Base-by-base conservation (phyloP, 345 rosid species). In the Salix brachista region DNA sequence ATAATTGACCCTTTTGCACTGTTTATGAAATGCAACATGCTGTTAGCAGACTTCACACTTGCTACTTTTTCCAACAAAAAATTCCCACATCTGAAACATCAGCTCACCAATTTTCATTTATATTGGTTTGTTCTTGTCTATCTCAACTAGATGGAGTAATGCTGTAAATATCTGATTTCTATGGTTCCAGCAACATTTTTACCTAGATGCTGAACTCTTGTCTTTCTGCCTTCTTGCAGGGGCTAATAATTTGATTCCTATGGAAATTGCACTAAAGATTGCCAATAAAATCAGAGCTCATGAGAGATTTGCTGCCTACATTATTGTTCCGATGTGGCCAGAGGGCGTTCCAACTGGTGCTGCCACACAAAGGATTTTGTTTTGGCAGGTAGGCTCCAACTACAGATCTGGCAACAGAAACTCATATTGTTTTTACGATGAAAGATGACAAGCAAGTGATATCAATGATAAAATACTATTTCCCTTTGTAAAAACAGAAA, bases 241-340 rank as follows among this genome's bases (percentile, higher is more conserved):
- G 79, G 99, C 98, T 50, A 89, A 93, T 77, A 95, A 95, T 78
- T 85, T 95, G 75, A 95, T 95, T 80, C 98, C 98, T 23, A 93
- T 91, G 99, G 97, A 95, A 88, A 95, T 93, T 79, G 97, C 99
- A 52, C 86, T 93, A 25, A 95, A 93, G 88, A 95, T 95, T 41
- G 93, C 96, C 7, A 85, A 89, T 6, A 95, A 95, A 87, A 95
- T 95, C 71, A 90, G 87, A 83, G 98, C 97, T 69, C 78, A 86
- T 69, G 94, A 95, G 87, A 89, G 98, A 70, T 95, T 95, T 88
- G 97, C 97, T 82, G 97, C 89, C 23, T 95, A 93, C 81, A 90
- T 95, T 62, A 93, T 93, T 73, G 60, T 95, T 73, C 99, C 98
- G 19, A 93, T 95, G 97, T 95, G 97, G 97, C 99, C 99, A 1